Evolutionary conservation across 2,329 filamentous ascomycete genomes (phyloP).

Genomic region (Pleomassaria siparia): DNA sequence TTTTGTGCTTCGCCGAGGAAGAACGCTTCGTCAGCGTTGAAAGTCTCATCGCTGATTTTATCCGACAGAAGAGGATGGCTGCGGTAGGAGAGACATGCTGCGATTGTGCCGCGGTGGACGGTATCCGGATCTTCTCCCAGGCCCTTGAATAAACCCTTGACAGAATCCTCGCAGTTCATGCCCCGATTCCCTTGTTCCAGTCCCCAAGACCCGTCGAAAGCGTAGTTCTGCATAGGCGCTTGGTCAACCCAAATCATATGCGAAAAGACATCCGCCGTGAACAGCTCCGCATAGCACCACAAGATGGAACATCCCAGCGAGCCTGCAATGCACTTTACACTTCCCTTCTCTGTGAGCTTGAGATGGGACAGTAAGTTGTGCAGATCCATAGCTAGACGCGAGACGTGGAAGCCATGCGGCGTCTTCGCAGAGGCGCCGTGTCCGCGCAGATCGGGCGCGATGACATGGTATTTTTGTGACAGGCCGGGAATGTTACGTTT

Average conservation of each 20-base stretch:
- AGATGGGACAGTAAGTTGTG: conserved; percentile 25
- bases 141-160: conserved; percentile 16
- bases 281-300: conserved; percentile 33
- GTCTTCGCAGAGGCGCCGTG: conserved; percentile 29
- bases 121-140: conserved; percentile 13
- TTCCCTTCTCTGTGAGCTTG: conserved; percentile 7
- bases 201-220: conserved; percentile 22
- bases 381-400: conserved; percentile 29
- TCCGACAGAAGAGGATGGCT: conserved; percentile 20
- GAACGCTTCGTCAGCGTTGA: conserved; percentile 23
- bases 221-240: conserved; percentile 28
- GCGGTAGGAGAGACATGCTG: conserved; percentile 26
- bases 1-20: conserved; percentile 26
- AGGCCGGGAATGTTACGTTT: conserved; percentile 16
- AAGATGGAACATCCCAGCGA: conserved; percentile 19
- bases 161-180: conserved; percentile 18
- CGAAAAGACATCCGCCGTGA: conserved; percentile 20
- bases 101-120: conserved; percentile 24
- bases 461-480: conserved; percentile 11
- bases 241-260: conserved; percentile 33
- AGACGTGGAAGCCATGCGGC: conserved; percentile 28
- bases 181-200: conserved; percentile 22
- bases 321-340: not conserved
- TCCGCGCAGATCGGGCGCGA: conserved; percentile 27
- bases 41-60: conserved; percentile 7